Conservation (phyloP, 768 basidiomycete species). For the Lentinula sp. region DNA sequence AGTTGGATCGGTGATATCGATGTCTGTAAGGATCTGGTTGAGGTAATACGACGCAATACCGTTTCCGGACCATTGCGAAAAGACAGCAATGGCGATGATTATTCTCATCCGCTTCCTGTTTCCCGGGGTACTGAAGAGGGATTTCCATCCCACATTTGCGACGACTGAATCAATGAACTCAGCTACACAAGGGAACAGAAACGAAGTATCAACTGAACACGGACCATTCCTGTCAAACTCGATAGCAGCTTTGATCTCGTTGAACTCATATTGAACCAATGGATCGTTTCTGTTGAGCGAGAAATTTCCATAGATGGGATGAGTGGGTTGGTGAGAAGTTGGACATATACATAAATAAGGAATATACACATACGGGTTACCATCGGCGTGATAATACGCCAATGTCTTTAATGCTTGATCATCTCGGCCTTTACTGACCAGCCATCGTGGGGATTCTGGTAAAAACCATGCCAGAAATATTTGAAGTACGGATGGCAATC, state of each 20-base stretch:
- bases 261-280: constrained; percentile 45
- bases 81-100: constrained; percentile 48
- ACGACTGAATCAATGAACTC: constrained; percentile 18
- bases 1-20: constrained; percentile 24
- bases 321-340: not conserved
- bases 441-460: constrained; percentile 43
- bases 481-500: constrained; percentile 33
- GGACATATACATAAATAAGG: not conserved
- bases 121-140: constrained; percentile 45
- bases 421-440: constrained; percentile 35
- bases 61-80: constrained; percentile 58
- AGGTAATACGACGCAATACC: constrained; percentile 53
- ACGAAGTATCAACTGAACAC: constrained; percentile 16
- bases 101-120: constrained; percentile 51
- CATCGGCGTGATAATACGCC: constrained; percentile 47
- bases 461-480: constrained; percentile 36
- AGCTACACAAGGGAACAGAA: not conserved
- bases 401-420: constrained; percentile 39
- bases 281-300: constrained; percentile 28
- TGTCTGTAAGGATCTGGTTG: constrained; percentile 18
- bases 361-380: constrained; percentile 37
- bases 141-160: constrained; percentile 38
- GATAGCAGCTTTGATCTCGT: constrained; percentile 55
- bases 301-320: not conserved
- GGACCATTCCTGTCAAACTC: constrained; percentile 39